phyloP scores from a whole-genome alignment of 371 early-diverging fungal genomes.

The Batkoa obscura region DNA sequence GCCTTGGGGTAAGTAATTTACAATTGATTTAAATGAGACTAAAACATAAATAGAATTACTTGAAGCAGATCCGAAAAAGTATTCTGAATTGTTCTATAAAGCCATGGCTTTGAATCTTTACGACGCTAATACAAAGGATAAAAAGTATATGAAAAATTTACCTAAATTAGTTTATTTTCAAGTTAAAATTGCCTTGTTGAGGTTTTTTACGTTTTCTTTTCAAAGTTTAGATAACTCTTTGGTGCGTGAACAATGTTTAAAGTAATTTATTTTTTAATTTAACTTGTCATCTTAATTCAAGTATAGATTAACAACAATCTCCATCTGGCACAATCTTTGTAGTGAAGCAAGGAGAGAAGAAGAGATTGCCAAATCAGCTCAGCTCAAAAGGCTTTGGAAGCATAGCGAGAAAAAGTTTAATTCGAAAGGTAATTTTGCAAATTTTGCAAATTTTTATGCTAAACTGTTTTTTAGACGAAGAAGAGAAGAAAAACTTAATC shows the following conservation, averaged over 20 bases:
- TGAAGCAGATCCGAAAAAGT: background rate
- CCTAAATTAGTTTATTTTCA: background rate
- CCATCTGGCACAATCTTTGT: slow-evolving; percentile 49
- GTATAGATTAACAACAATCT: slow-evolving; percentile 37
- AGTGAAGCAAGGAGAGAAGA: slow-evolving; percentile 21
- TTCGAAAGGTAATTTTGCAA: slow-evolving; percentile 17
- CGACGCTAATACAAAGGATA: background rate
- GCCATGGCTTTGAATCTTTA: background rate
- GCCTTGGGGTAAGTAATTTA: background rate
- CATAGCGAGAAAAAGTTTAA: slow-evolving; percentile 25
- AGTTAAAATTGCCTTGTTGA: background rate
- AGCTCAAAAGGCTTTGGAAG: slow-evolving; percentile 44
- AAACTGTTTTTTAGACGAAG: background rate
- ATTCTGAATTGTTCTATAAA: background rate
- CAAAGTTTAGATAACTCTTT: background rate
- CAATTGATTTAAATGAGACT: background rate
- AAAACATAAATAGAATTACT: background rate
- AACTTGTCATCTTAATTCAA: background rate
- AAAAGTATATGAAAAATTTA: background rate
- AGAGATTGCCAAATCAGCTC: slow-evolving; percentile 31
- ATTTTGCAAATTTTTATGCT: background rate
- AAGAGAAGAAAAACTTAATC: background rate
- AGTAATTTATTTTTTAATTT: background rate
- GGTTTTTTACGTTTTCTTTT: background rate
- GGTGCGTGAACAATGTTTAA: background rate